Evolutionary conservation across 148 eudicot genomes (phyloP), one percentile per base, ranked within the genome.

Genomic region (Persicaria tinctoria): DNA sequence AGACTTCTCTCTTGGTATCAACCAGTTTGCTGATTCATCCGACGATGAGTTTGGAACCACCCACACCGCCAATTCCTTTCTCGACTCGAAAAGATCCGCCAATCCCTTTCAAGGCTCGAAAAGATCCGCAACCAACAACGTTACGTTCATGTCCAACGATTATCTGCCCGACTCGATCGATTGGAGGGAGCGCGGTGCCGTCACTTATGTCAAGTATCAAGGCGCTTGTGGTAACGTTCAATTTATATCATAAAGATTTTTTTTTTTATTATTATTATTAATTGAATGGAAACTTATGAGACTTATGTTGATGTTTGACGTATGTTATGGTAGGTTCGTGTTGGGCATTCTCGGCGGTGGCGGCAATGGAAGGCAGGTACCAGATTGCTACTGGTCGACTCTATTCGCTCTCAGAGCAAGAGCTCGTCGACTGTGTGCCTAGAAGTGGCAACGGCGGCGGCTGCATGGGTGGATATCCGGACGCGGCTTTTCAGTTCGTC

Each of bases 11-110:
- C 77, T 90, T 5, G 77, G 80, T 0, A 68, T 88, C 32, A 90
- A 90, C 78, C 64, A 66, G 5, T 90, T 90, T 80, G 90, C 91
- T 17, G 94, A 90, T 57, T 51, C 85, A 49, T 86, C 90, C 8
- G 82, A 83, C 53, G 89, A 85, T 64, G 91, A 90, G 80, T 90
- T 90, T 73, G 47, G 60, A 47, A 79, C 85, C 62, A 51, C 78
- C 66, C 80, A 55, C n/a, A 84, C 82, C 72, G 88, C 41, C 41
- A 32, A 32, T 32, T 32, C 41, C 41, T 32, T 1, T 32, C 41
- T 32, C 2, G 41, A 32, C 41, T 32, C 41, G 41, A 32, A 32
- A 32, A 32, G 41, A 32, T 32, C 41, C 41, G 2, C 41, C 2
- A 32, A 23, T 23, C 27, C 41, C 41, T 32, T 32, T 32, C 27